Evolutionary conservation across 2,329 filamentous ascomycete species (phyloP).

Genomic region (Monosporascus cannonballus): DNA sequence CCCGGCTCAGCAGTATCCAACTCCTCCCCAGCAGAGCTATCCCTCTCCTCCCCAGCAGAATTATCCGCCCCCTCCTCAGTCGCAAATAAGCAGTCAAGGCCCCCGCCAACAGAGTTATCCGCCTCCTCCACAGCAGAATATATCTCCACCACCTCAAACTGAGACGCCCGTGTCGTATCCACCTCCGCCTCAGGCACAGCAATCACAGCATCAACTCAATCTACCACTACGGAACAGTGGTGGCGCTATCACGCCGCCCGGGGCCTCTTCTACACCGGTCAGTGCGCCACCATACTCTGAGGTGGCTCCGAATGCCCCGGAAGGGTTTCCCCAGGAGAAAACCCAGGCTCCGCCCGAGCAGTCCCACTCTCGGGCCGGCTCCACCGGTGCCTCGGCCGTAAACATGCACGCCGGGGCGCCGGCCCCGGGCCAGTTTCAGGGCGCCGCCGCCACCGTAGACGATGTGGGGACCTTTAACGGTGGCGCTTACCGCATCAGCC

Average conservation of each 20-base stretch:
- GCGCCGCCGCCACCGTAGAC: slow-evolving; percentile 60
- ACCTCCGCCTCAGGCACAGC: slow-evolving; percentile 25
- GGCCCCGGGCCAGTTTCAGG: slow-evolving; percentile 52
- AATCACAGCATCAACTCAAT: slow-evolving; percentile 23
- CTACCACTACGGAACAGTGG: slow-evolving; percentile 31
- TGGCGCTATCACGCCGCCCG: slow-evolving; percentile 23
- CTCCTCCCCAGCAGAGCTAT: slow-evolving; percentile 25
- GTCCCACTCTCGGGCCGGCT: slow-evolving; percentile 10
- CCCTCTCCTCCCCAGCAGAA: slow-evolving; percentile 19
- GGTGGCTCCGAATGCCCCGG: slow-evolving; percentile 12
- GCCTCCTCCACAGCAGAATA: slow-evolving; percentile 24
- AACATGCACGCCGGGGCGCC: slow-evolving; percentile 34
- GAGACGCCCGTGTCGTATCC: slow-evolving; percentile 25
- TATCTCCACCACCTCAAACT: slow-evolving; percentile 32
- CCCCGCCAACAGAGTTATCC: slow-evolving; percentile 23
- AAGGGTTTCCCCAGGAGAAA: slow-evolving; percentile 29
- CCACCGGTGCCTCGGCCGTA: slow-evolving; percentile 18
- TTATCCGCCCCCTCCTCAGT: slow-evolving; percentile 7
- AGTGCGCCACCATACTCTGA: slow-evolving; percentile 20
- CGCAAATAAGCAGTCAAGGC: slow-evolving; percentile 7
- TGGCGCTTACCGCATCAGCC: slow-evolving; percentile 87
- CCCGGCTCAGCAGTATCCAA: slow-evolving; percentile 27
- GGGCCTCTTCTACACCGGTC: slow-evolving; percentile 6
- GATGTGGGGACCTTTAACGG: slow-evolving; percentile 97
- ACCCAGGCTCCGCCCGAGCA: slow-evolving; percentile 7